phyloP scores from a whole-genome alignment of 2,329 filamentous ascomycete species.

The Shiraia sp. region DNA sequence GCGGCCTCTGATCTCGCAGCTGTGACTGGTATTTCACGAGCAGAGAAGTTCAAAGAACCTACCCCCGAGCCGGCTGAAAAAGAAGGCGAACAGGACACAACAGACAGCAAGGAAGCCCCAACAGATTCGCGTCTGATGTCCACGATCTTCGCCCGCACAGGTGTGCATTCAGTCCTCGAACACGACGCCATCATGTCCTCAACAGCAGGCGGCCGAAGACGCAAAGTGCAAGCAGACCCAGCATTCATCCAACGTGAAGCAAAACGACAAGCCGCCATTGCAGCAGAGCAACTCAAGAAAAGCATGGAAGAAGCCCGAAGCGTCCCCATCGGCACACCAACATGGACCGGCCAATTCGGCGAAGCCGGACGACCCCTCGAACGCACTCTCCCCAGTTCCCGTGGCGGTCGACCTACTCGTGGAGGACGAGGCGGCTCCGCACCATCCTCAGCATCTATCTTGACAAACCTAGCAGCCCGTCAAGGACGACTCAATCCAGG shows the following conservation, averaged over 20 bases:
- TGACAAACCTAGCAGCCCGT: conserved; percentile 49
- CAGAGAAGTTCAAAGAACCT: conserved; percentile 48
- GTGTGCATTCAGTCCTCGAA: conserved; percentile 87
- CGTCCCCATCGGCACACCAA: conserved; percentile 81
- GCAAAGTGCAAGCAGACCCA: conserved; percentile 72
- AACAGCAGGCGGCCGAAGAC: conserved; percentile 54
- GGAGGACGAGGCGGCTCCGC: conserved; percentile 44
- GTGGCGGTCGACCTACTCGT: conserved; percentile 45
- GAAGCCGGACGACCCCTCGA: conserved; percentile 67
- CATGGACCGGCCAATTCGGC: conserved; percentile 89
- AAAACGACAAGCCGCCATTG: conserved; percentile 74
- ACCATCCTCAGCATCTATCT: conserved; percentile 47
- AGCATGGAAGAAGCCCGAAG: conserved; percentile 72
- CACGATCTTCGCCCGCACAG: conserved; percentile 82
- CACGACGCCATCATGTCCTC: conserved; percentile 80
- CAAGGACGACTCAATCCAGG: conserved; percentile 36
- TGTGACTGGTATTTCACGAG: conserved; percentile 49
- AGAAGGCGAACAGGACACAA: conserved; percentile 11
- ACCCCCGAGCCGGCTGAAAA: conserved; percentile 27
- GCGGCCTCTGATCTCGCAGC: conserved; percentile 33
- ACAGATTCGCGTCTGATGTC: conserved; percentile 74
- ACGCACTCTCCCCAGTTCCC: conserved; percentile 41
- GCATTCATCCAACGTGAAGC: conserved; percentile 82
- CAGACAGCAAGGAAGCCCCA: conserved; percentile 11
- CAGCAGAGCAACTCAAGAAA: conserved; percentile 74